phyloP scores from a whole-genome alignment of 495 filamentous ascomycete species.

The Talaromyces trachyspermus region DNA sequence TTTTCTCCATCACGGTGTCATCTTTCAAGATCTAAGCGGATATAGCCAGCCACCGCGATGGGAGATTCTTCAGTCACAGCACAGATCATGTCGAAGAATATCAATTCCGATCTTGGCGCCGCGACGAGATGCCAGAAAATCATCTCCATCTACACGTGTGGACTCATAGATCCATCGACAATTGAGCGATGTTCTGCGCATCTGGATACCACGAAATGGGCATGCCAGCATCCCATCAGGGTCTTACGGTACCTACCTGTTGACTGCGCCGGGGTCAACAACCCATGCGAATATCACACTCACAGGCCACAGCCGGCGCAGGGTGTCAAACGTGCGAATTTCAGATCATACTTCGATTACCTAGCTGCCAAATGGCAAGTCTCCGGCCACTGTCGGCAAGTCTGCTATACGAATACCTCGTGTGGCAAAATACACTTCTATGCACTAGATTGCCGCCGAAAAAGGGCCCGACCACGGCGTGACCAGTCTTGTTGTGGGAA shows the following conservation, averaged over 20 bases:
- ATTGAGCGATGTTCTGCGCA: conserved; percentile 1
- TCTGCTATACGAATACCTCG: not conserved
- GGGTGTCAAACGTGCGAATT: not conserved
- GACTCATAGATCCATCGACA: not conserved
- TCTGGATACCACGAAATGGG: conserved; percentile 4
- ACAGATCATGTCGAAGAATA: not conserved
- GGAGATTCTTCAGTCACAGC: not conserved
- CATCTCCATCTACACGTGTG: conserved; percentile 3
- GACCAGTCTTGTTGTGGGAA: conserved; percentile 6
- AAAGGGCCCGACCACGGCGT: not conserved
- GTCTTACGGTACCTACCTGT: conserved; percentile 1
- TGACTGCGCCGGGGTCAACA: not conserved
- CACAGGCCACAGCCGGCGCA: not conserved
- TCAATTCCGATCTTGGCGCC: not conserved
- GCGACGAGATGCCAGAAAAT: not conserved
- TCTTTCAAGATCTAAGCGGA: not conserved
- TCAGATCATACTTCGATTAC: conserved; percentile 2
- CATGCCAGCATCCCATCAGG: not conserved
- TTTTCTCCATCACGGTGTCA: not conserved
- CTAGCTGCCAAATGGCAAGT: conserved; percentile 3
- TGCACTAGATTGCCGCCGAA: conserved; percentile 2
- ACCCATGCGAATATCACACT: not conserved
- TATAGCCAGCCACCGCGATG: not conserved
- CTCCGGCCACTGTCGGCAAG: conserved; percentile 4
- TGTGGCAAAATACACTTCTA: conserved; percentile 3